A percentile compares a stretch with the other conserved stretches of the same genome.
Conservation (phyloP, 2,329 filamentous ascomycete genomes). For the Atkinsonella texensis region DNA sequence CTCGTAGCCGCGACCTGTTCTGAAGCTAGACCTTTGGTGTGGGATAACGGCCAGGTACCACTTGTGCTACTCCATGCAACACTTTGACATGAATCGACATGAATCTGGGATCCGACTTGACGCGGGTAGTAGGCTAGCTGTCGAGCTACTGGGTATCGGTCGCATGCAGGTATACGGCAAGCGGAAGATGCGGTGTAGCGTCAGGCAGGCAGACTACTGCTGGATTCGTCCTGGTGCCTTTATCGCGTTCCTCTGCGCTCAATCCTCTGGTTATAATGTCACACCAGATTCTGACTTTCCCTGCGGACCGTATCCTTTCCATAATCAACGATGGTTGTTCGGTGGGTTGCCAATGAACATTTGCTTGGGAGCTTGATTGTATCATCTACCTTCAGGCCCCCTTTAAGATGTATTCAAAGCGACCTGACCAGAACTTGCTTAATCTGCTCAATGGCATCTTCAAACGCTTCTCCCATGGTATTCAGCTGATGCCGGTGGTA, state of each 20-base stretch:
- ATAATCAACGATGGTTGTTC: too few species aligned
- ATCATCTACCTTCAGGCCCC: too few species aligned
- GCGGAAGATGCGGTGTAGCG: not conserved
- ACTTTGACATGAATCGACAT: not conserved
- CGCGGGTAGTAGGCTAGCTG: not conserved
- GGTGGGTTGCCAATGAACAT: too few species aligned
- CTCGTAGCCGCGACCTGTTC: not conserved
- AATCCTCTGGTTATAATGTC: not conserved
- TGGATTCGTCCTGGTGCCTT: not conserved
- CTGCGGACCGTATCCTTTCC: not conserved
- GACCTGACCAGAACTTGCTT: too few species aligned
- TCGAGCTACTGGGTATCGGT: not conserved
- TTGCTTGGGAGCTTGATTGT: too few species aligned
- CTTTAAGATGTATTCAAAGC: too few species aligned
- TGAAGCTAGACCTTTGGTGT: not conserved
- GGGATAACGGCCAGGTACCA: not conserved
- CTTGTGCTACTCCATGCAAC: not conserved
- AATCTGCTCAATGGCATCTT: too few species aligned
- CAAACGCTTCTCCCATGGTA: too few species aligned
- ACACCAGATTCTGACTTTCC: not conserved
- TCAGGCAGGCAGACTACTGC: not conserved
- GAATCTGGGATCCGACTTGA: not conserved
- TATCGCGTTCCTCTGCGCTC: not conserved
- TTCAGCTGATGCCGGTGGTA: too few species aligned
- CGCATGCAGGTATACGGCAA: not conserved